Base-by-base conservation (phyloP, 164 flowering plant species). In the Malania oleifera region DNA sequence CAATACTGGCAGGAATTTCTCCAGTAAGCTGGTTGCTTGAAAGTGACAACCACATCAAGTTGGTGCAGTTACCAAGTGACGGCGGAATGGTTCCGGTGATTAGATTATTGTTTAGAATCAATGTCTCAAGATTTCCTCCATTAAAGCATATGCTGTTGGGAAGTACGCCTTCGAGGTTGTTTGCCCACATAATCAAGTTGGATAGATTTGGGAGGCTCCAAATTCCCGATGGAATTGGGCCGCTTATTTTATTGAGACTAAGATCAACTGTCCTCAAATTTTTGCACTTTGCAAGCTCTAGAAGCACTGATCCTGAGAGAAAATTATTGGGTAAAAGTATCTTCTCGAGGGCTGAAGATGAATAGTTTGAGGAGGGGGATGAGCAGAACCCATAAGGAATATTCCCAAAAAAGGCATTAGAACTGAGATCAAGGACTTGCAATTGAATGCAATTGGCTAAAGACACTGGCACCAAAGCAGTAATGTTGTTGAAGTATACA, bases 161-260 rank as follows among this genome's bases (percentile, higher is more conserved):
- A 55, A 91, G 80, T 50, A 71, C 76, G 0, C 96, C 96, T 0
- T 72, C 63, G 20, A 91, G 79, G 27, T 72, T 73, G 60, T 87
- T 91, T 37, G 88, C 89, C 98, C 98, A 88, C 68, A 86, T 80
- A 27, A 88, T 76, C 65, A 91, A 45, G 39, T 91, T 84, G 5
- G 73, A 56, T 22, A 91, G 83, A 52, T 81, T 60, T 8, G 95
- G 89, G 26, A 91, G 69, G 14, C 7, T 56, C 91, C 97, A 86
- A 24, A 91, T 59, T 47, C 73, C 74, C 0, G 6, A 17, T 1
- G 97, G 97, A 62, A 91, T 82, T n/a, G 74, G 57, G 4, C 88
- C 93, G 8, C 20, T 62, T 17, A 91, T 54, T 46, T 24, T 56
- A 67, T 91, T 91, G 79, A 91, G 81, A 66, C 97, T 91, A 50